Conservation (phyloP, 768 basidiomycete genomes). For the Tulasnella sp. region DNA sequence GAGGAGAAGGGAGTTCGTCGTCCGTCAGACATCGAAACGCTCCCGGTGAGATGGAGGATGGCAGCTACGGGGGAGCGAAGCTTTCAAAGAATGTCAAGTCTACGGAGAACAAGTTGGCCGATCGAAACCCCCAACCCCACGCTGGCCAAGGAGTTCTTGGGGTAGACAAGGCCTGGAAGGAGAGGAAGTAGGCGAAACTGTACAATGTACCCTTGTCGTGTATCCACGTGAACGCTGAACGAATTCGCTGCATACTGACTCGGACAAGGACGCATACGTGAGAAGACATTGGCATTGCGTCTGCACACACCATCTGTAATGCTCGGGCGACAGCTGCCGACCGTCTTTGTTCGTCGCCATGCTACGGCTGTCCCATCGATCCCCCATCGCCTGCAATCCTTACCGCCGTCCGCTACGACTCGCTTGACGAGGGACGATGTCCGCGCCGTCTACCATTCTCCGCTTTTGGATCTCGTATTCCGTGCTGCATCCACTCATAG, state of each 20-base stretch:
- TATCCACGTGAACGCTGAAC: too few species aligned
- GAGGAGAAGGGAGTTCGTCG: constrained; percentile 2
- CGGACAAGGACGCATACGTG: too few species aligned
- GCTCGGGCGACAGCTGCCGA: too few species aligned
- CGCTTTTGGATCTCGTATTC: constrained; percentile 81
- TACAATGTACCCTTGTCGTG: too few species aligned
- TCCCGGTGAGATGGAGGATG: background rate
- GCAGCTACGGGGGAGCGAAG: background rate
- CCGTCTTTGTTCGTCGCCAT: too few species aligned
- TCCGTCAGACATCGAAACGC: constrained; percentile 5
- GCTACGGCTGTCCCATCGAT: too few species aligned
- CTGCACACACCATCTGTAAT: too few species aligned
- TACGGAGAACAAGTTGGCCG: constrained; percentile 9
- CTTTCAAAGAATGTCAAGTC: background rate
- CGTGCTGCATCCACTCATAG: constrained; percentile 75
- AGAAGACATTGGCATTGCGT: too few species aligned
- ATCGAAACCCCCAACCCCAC: constrained; percentile 1
- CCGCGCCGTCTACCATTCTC: constrained; percentile 70
- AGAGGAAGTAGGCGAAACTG: background rate
- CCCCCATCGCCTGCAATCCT: too few species aligned
- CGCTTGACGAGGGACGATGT: constrained; percentile 67
- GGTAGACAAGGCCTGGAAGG: background rate
- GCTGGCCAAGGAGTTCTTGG: background rate
- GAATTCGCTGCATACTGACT: too few species aligned
- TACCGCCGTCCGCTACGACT: too few species aligned